Conservation (phyloP, 306 rosid species). For the Styphnolobium japonicum region DNA sequence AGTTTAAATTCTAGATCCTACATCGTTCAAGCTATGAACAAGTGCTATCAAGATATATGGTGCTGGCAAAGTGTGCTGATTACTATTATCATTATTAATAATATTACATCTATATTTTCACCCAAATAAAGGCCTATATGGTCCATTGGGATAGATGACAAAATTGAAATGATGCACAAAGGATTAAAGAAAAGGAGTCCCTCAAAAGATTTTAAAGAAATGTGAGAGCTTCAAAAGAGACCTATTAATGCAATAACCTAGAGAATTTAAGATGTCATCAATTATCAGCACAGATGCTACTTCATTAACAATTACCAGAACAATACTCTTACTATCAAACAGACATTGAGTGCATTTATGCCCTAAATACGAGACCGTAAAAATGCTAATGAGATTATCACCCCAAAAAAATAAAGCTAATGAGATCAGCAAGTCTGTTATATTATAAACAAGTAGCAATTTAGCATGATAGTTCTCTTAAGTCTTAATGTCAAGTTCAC, state of each 20-base stretch:
- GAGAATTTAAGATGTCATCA: neutral
- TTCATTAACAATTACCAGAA: neutral
- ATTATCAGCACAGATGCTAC: neutral
- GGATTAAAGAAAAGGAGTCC: neutral
- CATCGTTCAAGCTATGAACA: neutral
- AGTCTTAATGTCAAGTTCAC: neutral
- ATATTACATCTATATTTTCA: too few species aligned
- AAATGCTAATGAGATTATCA: neutral
- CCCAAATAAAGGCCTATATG: neutral
- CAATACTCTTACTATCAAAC: conserved; percentile 8
- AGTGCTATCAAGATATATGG: too few species aligned
- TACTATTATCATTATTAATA: neutral
- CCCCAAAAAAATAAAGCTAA: too few species aligned
- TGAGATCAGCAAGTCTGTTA: neutral
- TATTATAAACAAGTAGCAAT: neutral
- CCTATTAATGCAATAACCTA: neutral
- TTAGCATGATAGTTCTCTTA: neutral
- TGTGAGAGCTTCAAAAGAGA: too few species aligned
- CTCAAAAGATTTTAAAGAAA: neutral
- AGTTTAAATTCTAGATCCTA: neutral
- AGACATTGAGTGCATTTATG: neutral
- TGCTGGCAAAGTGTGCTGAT: conserved; percentile 1
- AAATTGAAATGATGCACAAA: conserved; percentile 13
- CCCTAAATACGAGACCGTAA: neutral
- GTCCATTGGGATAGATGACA: neutral